These are phyloP conservation scores for Elsinoe perseae DNA, from an alignment of 2,329 filamentous ascomycete species.

Conservation along the genomic window DNA sequence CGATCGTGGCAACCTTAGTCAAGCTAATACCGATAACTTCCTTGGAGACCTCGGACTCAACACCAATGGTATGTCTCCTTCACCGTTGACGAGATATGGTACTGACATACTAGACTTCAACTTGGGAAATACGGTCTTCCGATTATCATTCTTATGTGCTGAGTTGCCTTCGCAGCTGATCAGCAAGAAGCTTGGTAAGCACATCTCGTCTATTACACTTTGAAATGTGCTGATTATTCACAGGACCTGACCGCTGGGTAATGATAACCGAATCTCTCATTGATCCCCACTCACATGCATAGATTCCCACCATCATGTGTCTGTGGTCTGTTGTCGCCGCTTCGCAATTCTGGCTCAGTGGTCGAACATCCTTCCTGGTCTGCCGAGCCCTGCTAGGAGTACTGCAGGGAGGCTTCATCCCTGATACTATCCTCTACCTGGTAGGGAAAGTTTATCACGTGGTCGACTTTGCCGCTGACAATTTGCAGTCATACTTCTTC, in stretches of 20 bases:
- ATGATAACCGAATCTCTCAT: background rate
- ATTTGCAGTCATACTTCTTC: slow-evolving; percentile 58
- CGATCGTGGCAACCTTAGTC: slow-evolving; percentile 51
- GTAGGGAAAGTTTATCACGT: background rate
- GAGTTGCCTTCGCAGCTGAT: slow-evolving; percentile 31
- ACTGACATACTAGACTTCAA: slow-evolving; percentile 31
- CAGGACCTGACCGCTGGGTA: slow-evolving; percentile 22
- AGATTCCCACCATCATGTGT: slow-evolving; percentile 4
- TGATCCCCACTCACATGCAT: background rate
- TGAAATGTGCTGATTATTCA: slow-evolving; percentile 19
- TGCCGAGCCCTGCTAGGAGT: slow-evolving; percentile 38
- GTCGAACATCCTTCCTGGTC: slow-evolving; percentile 37
- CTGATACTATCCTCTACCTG: slow-evolving; percentile 58
- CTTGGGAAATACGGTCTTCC: slow-evolving; percentile 36
- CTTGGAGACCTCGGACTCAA: slow-evolving; percentile 46
- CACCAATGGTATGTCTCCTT: slow-evolving; percentile 30
- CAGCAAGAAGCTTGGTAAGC: slow-evolving; percentile 19
- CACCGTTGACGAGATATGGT: too few species aligned
- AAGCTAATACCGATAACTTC: slow-evolving; percentile 56
- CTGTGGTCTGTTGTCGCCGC: slow-evolving; percentile 22
- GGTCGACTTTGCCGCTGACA: background rate
- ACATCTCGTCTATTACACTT: background rate
- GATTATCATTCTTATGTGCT: slow-evolving; percentile 35
- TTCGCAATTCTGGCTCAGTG: slow-evolving; percentile 24
- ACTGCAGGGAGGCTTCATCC: slow-evolving; percentile 50